Percentiles rank a stretch among this genome's conserved stretches.
Conservation (phyloP, 106 monocot genomes). For the Posidonia australis region DNA sequence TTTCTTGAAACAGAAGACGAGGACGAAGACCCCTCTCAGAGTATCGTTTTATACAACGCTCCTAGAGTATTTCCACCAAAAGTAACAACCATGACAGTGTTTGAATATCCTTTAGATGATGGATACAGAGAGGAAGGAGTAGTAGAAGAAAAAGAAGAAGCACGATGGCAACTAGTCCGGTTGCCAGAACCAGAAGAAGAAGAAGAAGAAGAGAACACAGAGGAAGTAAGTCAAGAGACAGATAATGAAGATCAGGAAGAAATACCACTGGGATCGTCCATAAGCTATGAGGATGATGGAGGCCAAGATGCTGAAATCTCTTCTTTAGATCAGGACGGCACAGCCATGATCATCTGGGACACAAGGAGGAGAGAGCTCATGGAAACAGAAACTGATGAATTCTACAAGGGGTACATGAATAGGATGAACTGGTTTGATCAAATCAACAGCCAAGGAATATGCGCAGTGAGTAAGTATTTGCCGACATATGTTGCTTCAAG, state of each 20-base stretch:
- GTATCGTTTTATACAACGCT: not conserved
- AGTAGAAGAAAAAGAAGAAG: not conserved
- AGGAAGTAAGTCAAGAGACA: not conserved
- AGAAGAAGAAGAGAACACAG: not conserved
- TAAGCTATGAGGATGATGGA: no score
- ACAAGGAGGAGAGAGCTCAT: not conserved
- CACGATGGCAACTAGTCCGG: no score
- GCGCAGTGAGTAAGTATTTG: slow-evolving; percentile 6
- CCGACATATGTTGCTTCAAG: no score
- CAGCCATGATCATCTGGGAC: not conserved
- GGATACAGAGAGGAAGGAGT: not conserved
- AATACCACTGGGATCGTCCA: no score
- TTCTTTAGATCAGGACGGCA: not conserved
- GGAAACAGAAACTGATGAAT: slow-evolving; percentile 3
- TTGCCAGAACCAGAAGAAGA: not conserved
- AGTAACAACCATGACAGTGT: not conserved
- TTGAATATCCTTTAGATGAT: not conserved
- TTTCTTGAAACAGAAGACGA: not conserved
- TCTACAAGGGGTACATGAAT: slow-evolving; percentile 8
- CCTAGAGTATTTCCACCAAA: not conserved
- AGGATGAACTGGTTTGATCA: slow-evolving; percentile 10
- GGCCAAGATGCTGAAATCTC: not conserved
- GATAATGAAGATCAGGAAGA: not conserved
- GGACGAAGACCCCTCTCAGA: slow-evolving; percentile 5
- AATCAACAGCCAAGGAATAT: not conserved